These are phyloP conservation scores for Psophocarpus tetragonolobus DNA, from an alignment of 306 rosid species.

Conservation along the genomic window DNA sequence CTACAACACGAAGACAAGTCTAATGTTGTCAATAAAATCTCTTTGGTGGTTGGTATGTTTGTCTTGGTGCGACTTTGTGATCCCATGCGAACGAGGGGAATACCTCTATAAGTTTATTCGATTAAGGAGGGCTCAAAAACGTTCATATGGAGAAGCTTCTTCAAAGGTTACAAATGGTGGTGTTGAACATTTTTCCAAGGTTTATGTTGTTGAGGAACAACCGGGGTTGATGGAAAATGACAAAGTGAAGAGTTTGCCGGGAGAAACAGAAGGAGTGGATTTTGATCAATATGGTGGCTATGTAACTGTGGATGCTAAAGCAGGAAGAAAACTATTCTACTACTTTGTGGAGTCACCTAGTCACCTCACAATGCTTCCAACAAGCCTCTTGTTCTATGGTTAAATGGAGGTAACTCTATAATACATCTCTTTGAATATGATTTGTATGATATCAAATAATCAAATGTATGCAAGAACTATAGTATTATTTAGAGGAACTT, in stretches of 20 bases:
- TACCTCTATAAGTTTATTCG: slow-evolving; percentile 32
- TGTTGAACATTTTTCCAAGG: not conserved
- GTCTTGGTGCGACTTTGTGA: slow-evolving; percentile 9
- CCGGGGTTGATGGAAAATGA: slow-evolving; percentile 9
- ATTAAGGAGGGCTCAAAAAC: slow-evolving; percentile 15
- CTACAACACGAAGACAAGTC: not conserved
- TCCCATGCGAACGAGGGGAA: slow-evolving; percentile 36
- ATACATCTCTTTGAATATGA: not conserved
- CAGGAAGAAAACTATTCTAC: slow-evolving; percentile 35
- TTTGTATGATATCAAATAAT: not conserved
- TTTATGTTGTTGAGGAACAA: slow-evolving; percentile 17
- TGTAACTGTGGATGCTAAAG: slow-evolving; percentile 33
- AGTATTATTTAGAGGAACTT: too few species aligned
- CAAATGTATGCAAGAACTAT: not conserved
- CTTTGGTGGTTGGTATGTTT: not conserved
- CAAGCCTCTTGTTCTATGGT: slow-evolving; percentile 46
- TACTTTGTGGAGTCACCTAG: slow-evolving; percentile 49
- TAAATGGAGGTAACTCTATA: slow-evolving; percentile 41
- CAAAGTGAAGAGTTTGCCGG: slow-evolving; percentile 41
- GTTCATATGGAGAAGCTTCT: not conserved
- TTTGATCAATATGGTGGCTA: slow-evolving; percentile 46
- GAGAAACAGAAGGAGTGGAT: slow-evolving; percentile 40
- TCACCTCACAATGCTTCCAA: slow-evolving; percentile 39
- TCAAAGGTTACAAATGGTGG: not conserved
- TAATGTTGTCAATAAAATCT: slow-evolving; percentile 4